Evolutionary conservation across 2,329 filamentous ascomycete species (phyloP).

Genomic region (Rachicladosporium sp.): DNA sequence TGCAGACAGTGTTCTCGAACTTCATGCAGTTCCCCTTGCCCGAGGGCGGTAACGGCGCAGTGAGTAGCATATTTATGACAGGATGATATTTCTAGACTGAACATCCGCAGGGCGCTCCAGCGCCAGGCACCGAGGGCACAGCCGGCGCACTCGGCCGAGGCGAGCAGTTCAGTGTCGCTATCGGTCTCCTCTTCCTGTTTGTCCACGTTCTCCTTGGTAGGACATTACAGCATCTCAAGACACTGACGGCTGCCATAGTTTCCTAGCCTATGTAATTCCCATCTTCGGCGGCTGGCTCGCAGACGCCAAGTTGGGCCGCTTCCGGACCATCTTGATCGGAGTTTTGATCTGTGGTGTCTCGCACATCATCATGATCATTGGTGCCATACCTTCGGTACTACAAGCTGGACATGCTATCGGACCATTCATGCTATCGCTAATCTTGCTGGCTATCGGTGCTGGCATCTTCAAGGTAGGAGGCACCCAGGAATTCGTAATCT

Average conservation of each 20-base stretch:
- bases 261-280: constrained; percentile 47
- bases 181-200: constrained; percentile 39
- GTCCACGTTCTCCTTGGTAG: neutral
- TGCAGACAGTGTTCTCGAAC: constrained; percentile 45
- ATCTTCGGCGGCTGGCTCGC: constrained; percentile 24
- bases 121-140: constrained; percentile 20
- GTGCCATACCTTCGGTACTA: constrained; percentile 13
- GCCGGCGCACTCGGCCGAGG: constrained; percentile 50
- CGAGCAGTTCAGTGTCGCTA: constrained; percentile 40
- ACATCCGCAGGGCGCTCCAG: constrained; percentile 16
- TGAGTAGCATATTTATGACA: neutral
- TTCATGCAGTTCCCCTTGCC: constrained; percentile 51
- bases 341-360: constrained; percentile 13
- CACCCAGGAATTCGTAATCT: too few species aligned
- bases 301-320: constrained; percentile 14
- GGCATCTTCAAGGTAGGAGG: constrained; percentile 65
- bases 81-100: neutral
- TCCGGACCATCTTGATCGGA: constrained; percentile 12
- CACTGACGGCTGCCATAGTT: constrained; percentile 10
- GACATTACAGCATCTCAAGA: neutral
- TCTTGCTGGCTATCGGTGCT: constrained; percentile 39
- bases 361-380: constrained; percentile 13
- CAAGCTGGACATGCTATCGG: constrained; percentile 11
- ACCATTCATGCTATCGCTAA: constrained; percentile 48
- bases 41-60: constrained; percentile 23